Conservation (phyloP, 2,329 filamentous ascomycete species). For the Sclerotinia borealis region DNA sequence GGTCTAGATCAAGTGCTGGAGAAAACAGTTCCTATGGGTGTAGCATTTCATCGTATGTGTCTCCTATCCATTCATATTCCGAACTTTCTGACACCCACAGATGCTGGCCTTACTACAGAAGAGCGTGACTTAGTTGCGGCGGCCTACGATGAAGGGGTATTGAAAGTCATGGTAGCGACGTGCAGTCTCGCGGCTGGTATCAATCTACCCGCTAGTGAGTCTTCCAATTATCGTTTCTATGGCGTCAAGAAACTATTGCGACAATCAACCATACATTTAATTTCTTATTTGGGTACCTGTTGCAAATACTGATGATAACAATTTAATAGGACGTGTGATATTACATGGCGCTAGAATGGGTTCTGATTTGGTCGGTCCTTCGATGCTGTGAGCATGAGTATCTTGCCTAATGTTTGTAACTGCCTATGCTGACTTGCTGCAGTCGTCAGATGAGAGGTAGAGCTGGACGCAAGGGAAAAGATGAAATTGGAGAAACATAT, state of each 20-base stretch:
- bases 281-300: not conserved
- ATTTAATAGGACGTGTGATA: slow-evolving; percentile 51
- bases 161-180: slow-evolving; percentile 70
- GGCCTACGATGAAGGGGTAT: slow-evolving; percentile 61
- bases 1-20: slow-evolving; percentile 61
- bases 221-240: not conserved
- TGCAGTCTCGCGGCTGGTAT: slow-evolving; percentile 80
- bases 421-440: slow-evolving; percentile 24
- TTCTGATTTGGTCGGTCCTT: slow-evolving; percentile 67
- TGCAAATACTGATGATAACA: not conserved
- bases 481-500: slow-evolving; percentile 71
- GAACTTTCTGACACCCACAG: slow-evolving; percentile 11
- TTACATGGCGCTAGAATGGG: slow-evolving; percentile 72
- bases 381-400: slow-evolving; percentile 55
- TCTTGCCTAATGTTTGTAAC: not conserved
- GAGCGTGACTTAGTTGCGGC: slow-evolving; percentile 66
- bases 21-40: slow-evolving; percentile 58
- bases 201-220: slow-evolving; percentile 59
- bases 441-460: slow-evolving; percentile 72
- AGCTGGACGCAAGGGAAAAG: slow-evolving; percentile 72
- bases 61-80: not conserved
- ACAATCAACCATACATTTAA: not conserved
- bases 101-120: slow-evolving; percentile 66
- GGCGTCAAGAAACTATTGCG: no score
- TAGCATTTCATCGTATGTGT: slow-evolving; percentile 65